Evolutionary conservation across 352 stramenopile species (phyloP).

Genomic region (Pythium phragmiticola): DNA sequence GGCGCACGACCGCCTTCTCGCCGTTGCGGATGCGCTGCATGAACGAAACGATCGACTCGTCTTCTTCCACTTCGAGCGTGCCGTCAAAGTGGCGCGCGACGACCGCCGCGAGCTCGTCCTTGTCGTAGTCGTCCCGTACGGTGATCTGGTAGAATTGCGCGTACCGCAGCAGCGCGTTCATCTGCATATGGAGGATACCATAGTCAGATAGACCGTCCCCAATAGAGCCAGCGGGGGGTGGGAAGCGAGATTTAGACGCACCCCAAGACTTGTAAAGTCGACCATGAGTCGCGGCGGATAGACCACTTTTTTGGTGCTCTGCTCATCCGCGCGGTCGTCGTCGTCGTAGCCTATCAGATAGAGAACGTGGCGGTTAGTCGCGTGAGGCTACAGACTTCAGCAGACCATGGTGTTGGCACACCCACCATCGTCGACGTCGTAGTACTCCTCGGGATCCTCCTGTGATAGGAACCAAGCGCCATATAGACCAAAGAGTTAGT

Average conservation of each 20-base stretch:
- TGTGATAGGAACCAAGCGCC: conserved; percentile 3
- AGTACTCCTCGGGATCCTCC: conserved; percentile 33
- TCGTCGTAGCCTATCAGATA: conserved; percentile 21
- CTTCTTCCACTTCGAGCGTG: conserved; percentile 78
- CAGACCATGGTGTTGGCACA: not conserved
- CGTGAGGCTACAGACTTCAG: not conserved
- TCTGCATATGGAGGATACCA: conserved; percentile 29
- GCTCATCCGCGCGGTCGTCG: conserved; percentile 36
- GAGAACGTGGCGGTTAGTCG: not conserved
- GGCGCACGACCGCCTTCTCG: conserved; percentile 59
- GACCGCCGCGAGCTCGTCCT: conserved; percentile 73
- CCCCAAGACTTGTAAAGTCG: conserved; percentile 77
- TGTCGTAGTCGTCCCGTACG: conserved; percentile 51
- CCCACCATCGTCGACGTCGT: conserved; percentile 29
- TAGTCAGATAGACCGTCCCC: not conserved
- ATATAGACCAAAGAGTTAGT: not conserved
- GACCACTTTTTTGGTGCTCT: conserved; percentile 32
- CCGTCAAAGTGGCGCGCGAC: conserved; percentile 81
- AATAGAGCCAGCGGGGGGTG: not conserved
- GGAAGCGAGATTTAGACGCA: conserved; percentile 31
- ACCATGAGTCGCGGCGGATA: conserved; percentile 84
- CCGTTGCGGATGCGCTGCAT: conserved; percentile 84
- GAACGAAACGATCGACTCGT: conserved; percentile 86
- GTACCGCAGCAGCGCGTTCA: conserved; percentile 75
- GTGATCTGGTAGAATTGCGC: conserved; percentile 79